Evolutionary conservation across 2,329 filamentous ascomycete species (phyloP).

Genomic region (Bisporella sp.): DNA sequence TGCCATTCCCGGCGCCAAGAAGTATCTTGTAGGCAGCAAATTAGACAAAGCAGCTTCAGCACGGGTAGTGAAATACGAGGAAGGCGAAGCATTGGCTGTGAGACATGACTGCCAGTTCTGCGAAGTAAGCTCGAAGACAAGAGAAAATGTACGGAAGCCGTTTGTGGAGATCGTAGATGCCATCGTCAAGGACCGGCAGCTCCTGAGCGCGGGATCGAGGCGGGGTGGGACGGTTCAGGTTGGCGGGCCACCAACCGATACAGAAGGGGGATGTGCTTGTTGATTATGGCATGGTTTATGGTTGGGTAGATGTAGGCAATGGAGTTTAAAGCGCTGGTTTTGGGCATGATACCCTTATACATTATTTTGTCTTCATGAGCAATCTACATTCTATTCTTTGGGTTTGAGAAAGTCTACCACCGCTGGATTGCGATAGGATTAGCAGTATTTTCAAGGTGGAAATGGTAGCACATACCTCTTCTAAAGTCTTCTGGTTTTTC

Average conservation of each 20-base stretch:
- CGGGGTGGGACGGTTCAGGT: constrained; percentile 19
- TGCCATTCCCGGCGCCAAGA: constrained; percentile 40
- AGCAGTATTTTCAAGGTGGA: constrained; percentile 1
- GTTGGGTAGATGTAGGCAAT: neutral
- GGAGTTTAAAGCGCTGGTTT: constrained; percentile 5
- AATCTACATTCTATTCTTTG: constrained; percentile 33
- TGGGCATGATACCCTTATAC: constrained; percentile 26
- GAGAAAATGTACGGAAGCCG: constrained; percentile 42
- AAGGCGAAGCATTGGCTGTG: constrained; percentile 40
- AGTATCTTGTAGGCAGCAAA: constrained; percentile 46
- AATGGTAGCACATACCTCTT: constrained; percentile 46
- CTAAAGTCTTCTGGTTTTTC: constrained; percentile 77
- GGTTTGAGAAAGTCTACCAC: constrained; percentile 56
- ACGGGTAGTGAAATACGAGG: constrained; percentile 38
- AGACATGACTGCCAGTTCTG: constrained; percentile 41
- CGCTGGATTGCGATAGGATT: constrained; percentile 32
- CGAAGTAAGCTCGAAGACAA: constrained; percentile 47
- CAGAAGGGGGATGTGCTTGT: neutral
- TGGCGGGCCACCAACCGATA: constrained; percentile 6
- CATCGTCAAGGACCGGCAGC: constrained; percentile 38
- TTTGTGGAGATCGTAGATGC: constrained; percentile 46
- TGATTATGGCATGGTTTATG: neutral
- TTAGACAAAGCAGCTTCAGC: constrained; percentile 36
- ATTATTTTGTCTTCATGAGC: constrained; percentile 2
- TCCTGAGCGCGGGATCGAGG: constrained; percentile 27